phyloP scores from a whole-genome alignment of 768 basidiomycete genomes.

The Clitopilus passeckerianus region DNA sequence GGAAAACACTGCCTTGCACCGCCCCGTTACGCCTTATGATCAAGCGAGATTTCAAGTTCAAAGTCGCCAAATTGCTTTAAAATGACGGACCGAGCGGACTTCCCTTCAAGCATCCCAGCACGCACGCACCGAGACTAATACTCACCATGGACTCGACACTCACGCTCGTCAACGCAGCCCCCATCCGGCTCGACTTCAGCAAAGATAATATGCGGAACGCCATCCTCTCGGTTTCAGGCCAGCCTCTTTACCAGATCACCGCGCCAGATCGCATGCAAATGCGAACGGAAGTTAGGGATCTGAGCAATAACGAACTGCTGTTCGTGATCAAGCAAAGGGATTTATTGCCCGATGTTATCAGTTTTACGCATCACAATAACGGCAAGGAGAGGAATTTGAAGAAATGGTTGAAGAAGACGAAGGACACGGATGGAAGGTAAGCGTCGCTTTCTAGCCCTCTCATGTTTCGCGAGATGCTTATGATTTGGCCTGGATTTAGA shows the following conservation, averaged over 20 bases:
- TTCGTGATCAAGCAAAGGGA: background rate
- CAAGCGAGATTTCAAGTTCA: too few relatives aligned
- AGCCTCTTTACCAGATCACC: background rate
- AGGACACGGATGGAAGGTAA: background rate
- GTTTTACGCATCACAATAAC: background rate
- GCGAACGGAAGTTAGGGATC: background rate
- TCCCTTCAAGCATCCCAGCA: too few relatives aligned
- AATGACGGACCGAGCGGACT: too few relatives aligned
- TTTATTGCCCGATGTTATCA: background rate
- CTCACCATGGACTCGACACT: background rate
- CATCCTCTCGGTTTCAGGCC: background rate
- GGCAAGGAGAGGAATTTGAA: background rate
- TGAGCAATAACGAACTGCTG: background rate
- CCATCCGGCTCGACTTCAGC: background rate
- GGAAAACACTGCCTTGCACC: too few relatives aligned
- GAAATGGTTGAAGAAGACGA: background rate
- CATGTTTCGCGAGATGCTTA: too few relatives aligned
- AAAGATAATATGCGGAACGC: background rate
- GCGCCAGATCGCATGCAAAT: background rate
- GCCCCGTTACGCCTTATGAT: too few relatives aligned
- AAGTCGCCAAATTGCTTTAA: too few relatives aligned
- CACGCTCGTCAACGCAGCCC: background rate
- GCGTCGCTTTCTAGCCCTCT: too few relatives aligned
- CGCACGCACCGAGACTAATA: too few relatives aligned
- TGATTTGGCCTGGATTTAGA: too few relatives aligned